phyloP scores from a whole-genome alignment of 2,329 filamentous ascomycete genomes.

The Penicillium brevicompactum region DNA sequence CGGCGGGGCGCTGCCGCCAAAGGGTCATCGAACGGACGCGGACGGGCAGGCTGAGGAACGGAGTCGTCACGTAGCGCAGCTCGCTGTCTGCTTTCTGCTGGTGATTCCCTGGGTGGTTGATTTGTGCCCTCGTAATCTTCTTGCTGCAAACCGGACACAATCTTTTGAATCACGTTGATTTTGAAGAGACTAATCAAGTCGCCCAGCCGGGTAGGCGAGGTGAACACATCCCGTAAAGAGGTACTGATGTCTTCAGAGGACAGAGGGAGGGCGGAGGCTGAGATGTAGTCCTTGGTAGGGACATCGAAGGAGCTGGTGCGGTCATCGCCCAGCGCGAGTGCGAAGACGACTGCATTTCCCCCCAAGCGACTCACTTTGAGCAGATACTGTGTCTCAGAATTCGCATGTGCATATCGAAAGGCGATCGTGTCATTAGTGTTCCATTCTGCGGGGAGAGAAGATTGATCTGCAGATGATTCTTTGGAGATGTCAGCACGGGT shows the following conservation, averaged over 20 bases:
- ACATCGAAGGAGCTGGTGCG: constrained; percentile 78
- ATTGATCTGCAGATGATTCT: constrained; percentile 28
- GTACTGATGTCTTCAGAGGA: constrained; percentile 34
- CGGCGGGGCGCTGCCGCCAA: constrained; percentile 61
- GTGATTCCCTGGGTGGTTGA: constrained; percentile 39
- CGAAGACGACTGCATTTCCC: constrained; percentile 79
- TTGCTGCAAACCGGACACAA: constrained; percentile 75
- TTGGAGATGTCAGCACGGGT: constrained; percentile 17
- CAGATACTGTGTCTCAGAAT: constrained; percentile 82
- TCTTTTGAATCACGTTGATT: constrained; percentile 77
- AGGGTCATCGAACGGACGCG: constrained; percentile 69
- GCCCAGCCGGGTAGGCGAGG: constrained; percentile 68
- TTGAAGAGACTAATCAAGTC: constrained; percentile 75
- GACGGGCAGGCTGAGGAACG: constrained; percentile 63
- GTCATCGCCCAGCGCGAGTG: constrained; percentile 77
- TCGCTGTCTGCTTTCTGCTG: constrained; percentile 43
- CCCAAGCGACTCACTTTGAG: constrained; percentile 82
- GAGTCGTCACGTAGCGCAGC: constrained; percentile 56
- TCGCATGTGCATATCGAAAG: constrained; percentile 83
- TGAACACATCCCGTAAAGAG: constrained; percentile 65
- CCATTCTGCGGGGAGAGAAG: constrained; percentile 73
- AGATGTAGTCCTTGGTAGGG: constrained; percentile 72
- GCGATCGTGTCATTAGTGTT: constrained; percentile 72
- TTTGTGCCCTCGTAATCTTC: constrained; percentile 71
- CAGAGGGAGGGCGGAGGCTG: constrained; percentile 59